A percentile compares a stretch with the other conserved stretches of the same genome.
Conservation (phyloP, 1,284 basidiomycete species). For the Meira miltonrushii region DNA sequence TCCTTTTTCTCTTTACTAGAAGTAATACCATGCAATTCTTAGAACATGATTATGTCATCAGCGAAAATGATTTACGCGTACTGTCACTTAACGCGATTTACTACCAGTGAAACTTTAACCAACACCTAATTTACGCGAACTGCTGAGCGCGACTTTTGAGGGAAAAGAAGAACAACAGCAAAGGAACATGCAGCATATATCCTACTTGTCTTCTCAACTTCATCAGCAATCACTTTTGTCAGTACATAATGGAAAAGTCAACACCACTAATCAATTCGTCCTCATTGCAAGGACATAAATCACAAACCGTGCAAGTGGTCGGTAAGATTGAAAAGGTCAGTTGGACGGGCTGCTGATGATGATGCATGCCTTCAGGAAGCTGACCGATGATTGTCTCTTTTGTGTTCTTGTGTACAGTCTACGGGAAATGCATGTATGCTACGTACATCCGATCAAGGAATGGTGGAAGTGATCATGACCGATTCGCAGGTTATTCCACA, state of each 20-base stretch:
- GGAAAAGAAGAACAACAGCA: no score
- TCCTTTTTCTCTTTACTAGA: no score
- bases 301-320: conserved; percentile 39
- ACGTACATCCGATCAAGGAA: conserved; percentile 41
- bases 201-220: no score
- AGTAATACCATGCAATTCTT: no score
- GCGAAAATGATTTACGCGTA: no score
- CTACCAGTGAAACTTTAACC: no score
- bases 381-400: conserved; percentile 3
- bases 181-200: no score
- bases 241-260: background rate
- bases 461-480: conserved; percentile 39
- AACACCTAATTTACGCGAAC: no score
- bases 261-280: conserved; percentile 47
- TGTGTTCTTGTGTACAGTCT: conserved; percentile 16
- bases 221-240: no score
- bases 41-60: no score
- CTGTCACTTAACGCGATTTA: no score
- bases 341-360: background rate
- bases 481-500: background rate
- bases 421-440: conserved; percentile 35
- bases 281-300: conserved; percentile 25
- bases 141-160: no score
- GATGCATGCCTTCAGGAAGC: background rate
- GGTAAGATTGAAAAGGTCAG: conserved; percentile 40